A percentile compares a stretch with the other conserved stretches of the same genome.
Conservation (phyloP, 371 early-diverging fungal species). For the Conidiobolus coronatus region DNA sequence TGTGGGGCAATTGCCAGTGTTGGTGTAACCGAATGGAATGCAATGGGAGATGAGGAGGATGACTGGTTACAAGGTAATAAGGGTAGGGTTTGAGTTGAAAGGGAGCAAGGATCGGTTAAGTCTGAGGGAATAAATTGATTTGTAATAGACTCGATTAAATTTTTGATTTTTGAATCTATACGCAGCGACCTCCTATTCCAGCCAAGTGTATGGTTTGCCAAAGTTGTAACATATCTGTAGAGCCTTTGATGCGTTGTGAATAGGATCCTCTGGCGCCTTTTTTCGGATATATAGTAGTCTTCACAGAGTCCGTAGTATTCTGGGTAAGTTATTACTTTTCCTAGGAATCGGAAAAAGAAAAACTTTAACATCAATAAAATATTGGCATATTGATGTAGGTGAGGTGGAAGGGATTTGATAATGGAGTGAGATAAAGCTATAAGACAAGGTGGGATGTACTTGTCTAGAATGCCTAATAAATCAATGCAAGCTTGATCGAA, state of each 20-base stretch:
- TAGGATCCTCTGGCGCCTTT: conserved; percentile 12
- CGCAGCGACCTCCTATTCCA: conserved; percentile 7
- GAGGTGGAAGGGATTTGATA: conserved; percentile 9
- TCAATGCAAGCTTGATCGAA: conserved; percentile 14
- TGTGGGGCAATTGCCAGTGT: not conserved
- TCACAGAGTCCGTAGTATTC: conserved; percentile 18
- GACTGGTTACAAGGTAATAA: not conserved
- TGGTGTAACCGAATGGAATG: not conserved
- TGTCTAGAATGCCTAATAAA: conserved; percentile 10
- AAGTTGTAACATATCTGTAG: conserved; percentile 13
- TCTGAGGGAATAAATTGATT: no score
- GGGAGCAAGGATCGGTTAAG: no score
- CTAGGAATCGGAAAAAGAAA: conserved; percentile 18
- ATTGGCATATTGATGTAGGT: conserved; percentile 12
- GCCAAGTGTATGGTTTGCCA: conserved; percentile 13
- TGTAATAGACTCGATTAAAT: no score
- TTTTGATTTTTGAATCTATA: no score
- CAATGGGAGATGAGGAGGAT: not conserved
- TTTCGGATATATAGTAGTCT: conserved; percentile 14
- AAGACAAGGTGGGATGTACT: conserved; percentile 13
- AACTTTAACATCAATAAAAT: conserved; percentile 15
- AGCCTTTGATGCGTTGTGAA: conserved; percentile 15
- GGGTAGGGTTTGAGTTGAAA: not conserved
- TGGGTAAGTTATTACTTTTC: conserved; percentile 16
- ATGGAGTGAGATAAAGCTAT: conserved; percentile 11